Percentiles rank a stretch among this genome's conserved stretches.
Evolutionary conservation across 768 basidiomycete genomes (phyloP).

Genomic region (Auricularia auricula-judae): DNA sequence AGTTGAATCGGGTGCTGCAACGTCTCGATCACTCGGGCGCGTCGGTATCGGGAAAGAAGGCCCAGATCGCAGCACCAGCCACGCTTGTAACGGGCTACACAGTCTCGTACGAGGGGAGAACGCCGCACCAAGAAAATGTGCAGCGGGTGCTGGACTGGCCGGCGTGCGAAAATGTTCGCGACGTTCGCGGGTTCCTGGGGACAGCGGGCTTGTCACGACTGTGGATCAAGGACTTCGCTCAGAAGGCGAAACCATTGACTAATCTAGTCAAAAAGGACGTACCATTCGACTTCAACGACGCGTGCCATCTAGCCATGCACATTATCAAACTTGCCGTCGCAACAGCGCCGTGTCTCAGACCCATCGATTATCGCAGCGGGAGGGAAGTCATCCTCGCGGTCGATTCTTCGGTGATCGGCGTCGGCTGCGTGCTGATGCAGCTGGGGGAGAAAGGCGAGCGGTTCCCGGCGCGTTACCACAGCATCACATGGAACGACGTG

Average conservation of each 20-base stretch:
- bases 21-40: constrained; percentile 25
- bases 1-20: constrained; percentile 27
- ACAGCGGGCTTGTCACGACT: constrained; percentile 13
- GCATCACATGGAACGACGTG: constrained; percentile 24
- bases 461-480: constrained; percentile 25
- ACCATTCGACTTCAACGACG: constrained; percentile 21
- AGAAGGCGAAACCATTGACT: constrained; percentile 10
- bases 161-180: constrained; percentile 8
- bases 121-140: constrained; percentile 17
- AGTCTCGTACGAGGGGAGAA: constrained; percentile 23
- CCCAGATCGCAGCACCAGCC: constrained; percentile 17
- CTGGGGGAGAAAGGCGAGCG: constrained; percentile 9
- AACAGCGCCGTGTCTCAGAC: constrained; percentile 17
- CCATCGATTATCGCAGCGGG: constrained; percentile 22
- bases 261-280: constrained; percentile 13
- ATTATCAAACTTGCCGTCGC: constrained; percentile 18
- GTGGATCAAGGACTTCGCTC: constrained; percentile 15
- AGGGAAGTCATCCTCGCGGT: constrained; percentile 13
- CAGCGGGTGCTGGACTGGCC: constrained; percentile 18
- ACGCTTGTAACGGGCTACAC: constrained; percentile 26
- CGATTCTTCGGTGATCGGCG: constrained; percentile 16
- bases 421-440: constrained; percentile 19
- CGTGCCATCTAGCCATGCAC: constrained; percentile 18
- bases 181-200: constrained; percentile 18
- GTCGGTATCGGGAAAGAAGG: constrained; percentile 28